phyloP scores from a whole-genome alignment of 2,329 filamentous ascomycete genomes.

The Aureobasidium subglaciale region DNA sequence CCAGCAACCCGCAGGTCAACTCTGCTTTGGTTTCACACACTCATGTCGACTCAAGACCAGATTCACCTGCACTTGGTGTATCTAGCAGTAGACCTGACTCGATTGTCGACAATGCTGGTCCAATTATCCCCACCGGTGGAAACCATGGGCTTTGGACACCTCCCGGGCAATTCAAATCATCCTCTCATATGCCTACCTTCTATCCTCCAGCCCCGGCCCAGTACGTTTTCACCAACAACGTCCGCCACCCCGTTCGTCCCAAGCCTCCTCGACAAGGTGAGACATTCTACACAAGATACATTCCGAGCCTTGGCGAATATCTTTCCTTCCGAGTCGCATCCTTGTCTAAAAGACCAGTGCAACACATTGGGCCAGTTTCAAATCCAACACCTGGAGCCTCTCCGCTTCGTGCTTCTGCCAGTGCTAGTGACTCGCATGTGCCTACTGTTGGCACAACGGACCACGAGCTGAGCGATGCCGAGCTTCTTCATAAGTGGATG shows the following conservation, averaged over 20 bases:
- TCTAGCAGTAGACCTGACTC: neutral
- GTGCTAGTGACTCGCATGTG: conserved; percentile 43
- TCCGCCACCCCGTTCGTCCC: conserved; percentile 78
- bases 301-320: conserved; percentile 75
- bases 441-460: conserved; percentile 27
- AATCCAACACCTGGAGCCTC: conserved; percentile 18
- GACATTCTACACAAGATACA: conserved; percentile 80
- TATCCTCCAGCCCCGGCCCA: conserved; percentile 78
- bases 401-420: conserved; percentile 31
- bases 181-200: conserved; percentile 82
- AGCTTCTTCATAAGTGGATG: conserved; percentile 81
- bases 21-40: conserved; percentile 32
- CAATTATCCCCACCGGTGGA: neutral
- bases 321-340: conserved; percentile 84
- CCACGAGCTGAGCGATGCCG: conserved; percentile 47
- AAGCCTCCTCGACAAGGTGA: conserved; percentile 88
- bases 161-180: conserved; percentile 68
- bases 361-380: conserved; percentile 53
- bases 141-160: conserved; percentile 27
- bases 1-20: conserved; percentile 48
- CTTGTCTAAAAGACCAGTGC: conserved; percentile 55
- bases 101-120: conserved; percentile 4
- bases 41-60: conserved; percentile 12
- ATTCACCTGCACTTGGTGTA: conserved; percentile 13
- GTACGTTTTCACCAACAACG: conserved; percentile 68